Evolutionary conservation across 176 grass and related monocot genomes (phyloP), one percentile per base, ranked within the genome.

Genomic region (Juncus inflexus): DNA sequence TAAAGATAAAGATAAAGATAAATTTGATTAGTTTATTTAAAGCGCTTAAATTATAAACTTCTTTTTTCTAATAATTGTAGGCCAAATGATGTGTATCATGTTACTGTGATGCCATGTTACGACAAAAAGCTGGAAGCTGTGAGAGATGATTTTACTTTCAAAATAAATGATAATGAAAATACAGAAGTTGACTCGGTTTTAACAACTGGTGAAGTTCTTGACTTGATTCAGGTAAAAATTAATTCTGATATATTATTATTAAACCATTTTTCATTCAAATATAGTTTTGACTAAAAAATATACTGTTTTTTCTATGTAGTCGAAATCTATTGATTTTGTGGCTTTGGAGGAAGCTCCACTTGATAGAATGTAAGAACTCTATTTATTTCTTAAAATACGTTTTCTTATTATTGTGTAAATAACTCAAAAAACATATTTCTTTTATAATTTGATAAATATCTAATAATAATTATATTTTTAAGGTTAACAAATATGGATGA

Each of bases 41-140:
- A 28, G 19, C 19, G 19, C 9, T 47, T 47, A 47, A 47, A 47
- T 47, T 1, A 47, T 47, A 47, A 47, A 47, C 9, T 47, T 47
- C 1, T 47, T 6, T 47, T 47, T 47, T 9, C 9, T 9, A 5
- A 47, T 47, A 47, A 5, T 47, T 47, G 42, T 69, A 97, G 94
- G 80, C 51, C 67, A 13, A 41, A 77, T 64, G 67, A 92, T 77
- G 65, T 89, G 28, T 92, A 97, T 65, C 94, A 97, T 92, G 94
- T 97, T 10, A 97, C 94, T 36, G 80, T 97, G 57, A 97, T 97
- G 94, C 94, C 94, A 55, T 97, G 94, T 79, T 97, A 92, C 73
- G 94, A 97, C 70, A 97, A 97, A 63, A 97, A 97, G 49, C 85
- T 97, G 57, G 94, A 97, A 83, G 94, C 94, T 50, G 82, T 85